Base-by-base conservation (phyloP, 176 grass and related monocot species). In the Elaeis guineensis region DNA sequence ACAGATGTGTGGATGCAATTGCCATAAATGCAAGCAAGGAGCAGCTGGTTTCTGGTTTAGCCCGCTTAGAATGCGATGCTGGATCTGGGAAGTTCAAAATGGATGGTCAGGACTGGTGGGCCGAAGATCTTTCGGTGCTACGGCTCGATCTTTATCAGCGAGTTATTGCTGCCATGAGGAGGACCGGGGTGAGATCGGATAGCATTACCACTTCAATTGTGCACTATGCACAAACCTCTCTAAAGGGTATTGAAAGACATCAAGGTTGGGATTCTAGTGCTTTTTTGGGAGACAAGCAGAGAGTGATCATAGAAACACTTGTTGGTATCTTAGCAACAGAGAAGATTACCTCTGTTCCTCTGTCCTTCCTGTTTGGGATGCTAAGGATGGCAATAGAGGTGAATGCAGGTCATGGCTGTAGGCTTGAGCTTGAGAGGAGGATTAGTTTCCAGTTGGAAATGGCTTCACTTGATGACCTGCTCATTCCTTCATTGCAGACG, bases 291-390 rank as follows among this genome's bases (percentile, higher is more conserved):
- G 91, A 87, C 61, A 77, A 52, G 17, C 80, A 96, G 29, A 79
- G 78, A 54, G 22, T 76, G 55, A 69, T 85, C 19, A 68, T 96
- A 6, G 91, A 90, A 67, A 74, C 80, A 11, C 86, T 96, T 3
- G 79, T 96, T 0, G 73, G 77, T 59, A 66, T 96, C 35, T 50
- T 96, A 65, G 78, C 83, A 8, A 82, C 76, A 3, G 91, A 96
- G 22, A 87, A 96, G 51, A 77, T 96, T 55, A 87, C 86, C 14
- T 58, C 80, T 0, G 75, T 96, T 54, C 79, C 91, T 12, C 44
- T 90, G 16, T 85, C 86, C 0, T 96, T 96, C 76, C 39, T 96
- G 21, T 90, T 96, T 22, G 91, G 91, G 20, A 90, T 96, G 83
- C 63, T 96, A 52, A 87, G 91, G 53, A 85, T 90, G 86, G 83